Percentiles rank a stretch among this genome's conserved stretches.
Conservation (phyloP, 345 rosid genomes). For the Arabidopsis arenosa region DNA sequence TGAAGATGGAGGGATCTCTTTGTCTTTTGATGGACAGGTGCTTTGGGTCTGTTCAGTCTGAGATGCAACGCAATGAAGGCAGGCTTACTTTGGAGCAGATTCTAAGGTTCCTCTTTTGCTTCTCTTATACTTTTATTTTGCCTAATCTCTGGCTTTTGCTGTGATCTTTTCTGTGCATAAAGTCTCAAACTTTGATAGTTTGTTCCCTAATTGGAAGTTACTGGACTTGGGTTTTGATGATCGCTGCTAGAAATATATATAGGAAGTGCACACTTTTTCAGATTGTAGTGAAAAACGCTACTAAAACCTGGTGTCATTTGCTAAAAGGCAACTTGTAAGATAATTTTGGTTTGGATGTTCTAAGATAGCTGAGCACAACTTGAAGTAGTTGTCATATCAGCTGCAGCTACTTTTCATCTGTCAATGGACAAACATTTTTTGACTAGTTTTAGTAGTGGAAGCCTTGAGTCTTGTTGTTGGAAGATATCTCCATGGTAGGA, state of each 20-base stretch:
- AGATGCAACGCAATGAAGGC: conserved; percentile 89
- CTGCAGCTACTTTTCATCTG: neutral
- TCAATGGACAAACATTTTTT: neutral
- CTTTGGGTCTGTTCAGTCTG: conserved; percentile 84
- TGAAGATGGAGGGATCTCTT: conserved; percentile 66
- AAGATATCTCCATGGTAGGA: conserved; percentile 3
- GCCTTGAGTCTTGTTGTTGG: conserved; percentile 22
- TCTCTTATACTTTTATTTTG: neutral
- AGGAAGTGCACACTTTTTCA: neutral
- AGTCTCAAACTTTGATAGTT: conserved; percentile 13
- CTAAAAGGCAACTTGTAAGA: conserved; percentile 5
- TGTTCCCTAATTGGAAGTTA: neutral
- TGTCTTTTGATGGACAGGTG: conserved; percentile 86
- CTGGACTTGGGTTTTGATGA: neutral
- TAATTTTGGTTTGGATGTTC: conserved; percentile 13
- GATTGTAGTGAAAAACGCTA: conserved; percentile 1
- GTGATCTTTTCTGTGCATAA: conserved; percentile 16
- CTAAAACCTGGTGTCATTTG: neutral
- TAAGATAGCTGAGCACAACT: neutral
- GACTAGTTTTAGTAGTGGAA: neutral
- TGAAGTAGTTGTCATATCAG: conserved; percentile 18
- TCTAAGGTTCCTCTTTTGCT: conserved; percentile 60
- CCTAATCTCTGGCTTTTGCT: neutral
- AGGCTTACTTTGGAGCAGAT: conserved; percentile 96
- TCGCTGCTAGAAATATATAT: conserved; percentile 2